Evolutionary conservation across 305 asterid species (phyloP).

Genomic region (Fraxinus baroniana): DNA sequence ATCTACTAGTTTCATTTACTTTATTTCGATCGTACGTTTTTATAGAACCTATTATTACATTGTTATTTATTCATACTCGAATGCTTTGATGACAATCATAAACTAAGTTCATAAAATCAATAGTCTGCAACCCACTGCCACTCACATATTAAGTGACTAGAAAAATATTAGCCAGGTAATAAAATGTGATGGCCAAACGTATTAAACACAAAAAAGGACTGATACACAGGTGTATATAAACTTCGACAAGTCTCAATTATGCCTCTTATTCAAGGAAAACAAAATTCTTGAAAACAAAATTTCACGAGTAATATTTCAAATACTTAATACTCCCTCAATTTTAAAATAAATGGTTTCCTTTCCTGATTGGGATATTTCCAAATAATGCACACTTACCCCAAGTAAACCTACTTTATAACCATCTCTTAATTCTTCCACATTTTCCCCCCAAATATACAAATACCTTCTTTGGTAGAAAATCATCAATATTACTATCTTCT

Average conservation of each 20-base stretch:
- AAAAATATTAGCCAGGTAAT: neutral
- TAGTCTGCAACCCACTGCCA: neutral
- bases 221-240: neutral
- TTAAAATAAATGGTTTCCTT: neutral
- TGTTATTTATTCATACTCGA: neutral
- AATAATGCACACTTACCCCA: neutral
- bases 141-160: neutral
- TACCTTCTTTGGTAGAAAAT: neutral
- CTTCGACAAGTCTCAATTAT: neutral
- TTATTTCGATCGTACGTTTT: neutral
- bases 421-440: neutral
- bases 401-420: neutral
- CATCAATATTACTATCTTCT: neutral
- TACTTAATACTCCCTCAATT: neutral
- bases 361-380: neutral
- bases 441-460: neutral
- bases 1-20: neutral
- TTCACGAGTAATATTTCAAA: neutral
- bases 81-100: neutral
- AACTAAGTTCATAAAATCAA: neutral
- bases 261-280: neutral
- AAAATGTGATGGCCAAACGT: neutral
- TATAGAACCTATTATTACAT: neutral
- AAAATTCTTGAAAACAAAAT: neutral
- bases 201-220: neutral